phyloP scores from a whole-genome alignment of 441 rosid genomes.

The Adansonia gregorii region DNA sequence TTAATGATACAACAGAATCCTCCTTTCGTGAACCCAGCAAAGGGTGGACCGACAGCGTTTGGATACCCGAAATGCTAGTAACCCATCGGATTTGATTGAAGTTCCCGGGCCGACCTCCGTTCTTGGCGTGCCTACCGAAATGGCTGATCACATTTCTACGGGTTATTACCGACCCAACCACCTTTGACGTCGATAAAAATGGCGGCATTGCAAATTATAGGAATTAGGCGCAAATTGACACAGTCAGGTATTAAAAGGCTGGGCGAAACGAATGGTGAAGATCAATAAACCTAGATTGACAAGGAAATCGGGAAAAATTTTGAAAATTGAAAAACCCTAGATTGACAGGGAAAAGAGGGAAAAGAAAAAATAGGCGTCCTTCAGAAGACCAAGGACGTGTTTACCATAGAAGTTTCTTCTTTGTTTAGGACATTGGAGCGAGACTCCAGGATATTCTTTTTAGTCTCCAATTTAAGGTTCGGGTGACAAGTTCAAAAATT shows the following conservation, averaged over 20 bases:
- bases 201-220: slow-evolving; percentile 55
- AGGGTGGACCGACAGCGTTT: slow-evolving; percentile 34
- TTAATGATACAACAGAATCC: slow-evolving; percentile 29
- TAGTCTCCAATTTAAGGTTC: not conserved
- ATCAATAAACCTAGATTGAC: not conserved
- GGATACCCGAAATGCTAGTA: slow-evolving; percentile 45
- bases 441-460: slow-evolving; percentile 5
- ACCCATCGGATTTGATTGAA: slow-evolving; percentile 44
- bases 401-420: not conserved
- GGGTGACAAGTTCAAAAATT: not conserved
- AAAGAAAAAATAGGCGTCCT: not conserved
- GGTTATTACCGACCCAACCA: slow-evolving; percentile 44
- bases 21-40: slow-evolving; percentile 28
- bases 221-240: not conserved
- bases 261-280: not conserved
- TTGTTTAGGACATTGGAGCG: not conserved
- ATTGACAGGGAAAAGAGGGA: not conserved
- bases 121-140: slow-evolving; percentile 33
- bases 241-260: not conserved
- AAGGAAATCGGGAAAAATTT: not conserved
- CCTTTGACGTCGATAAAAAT: slow-evolving; percentile 52
- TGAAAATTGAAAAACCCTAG: slow-evolving; percentile 14
- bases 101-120: slow-evolving; percentile 23
- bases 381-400: not conserved
- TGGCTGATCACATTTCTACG: slow-evolving; percentile 41